Base-by-base conservation (phyloP, 495 filamentous ascomycete genomes). In the Hyaloscypha hepaticicola region DNA sequence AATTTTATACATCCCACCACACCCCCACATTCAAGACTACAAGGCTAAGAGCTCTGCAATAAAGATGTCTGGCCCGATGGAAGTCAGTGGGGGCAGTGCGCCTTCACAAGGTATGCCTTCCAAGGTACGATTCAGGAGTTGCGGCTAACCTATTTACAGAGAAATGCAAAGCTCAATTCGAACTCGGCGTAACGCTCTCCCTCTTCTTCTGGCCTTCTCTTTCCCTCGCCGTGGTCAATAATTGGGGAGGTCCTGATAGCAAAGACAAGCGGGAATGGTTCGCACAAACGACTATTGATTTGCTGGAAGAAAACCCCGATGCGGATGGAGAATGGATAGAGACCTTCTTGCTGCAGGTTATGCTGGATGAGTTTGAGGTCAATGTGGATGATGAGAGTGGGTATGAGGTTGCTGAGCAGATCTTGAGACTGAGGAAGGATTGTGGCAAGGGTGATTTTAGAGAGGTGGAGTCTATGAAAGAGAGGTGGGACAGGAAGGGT, bases 231-330 rank as follows among this genome's bases (percentile, higher is more conserved):
- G 89, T 96, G n/a, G 83, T 87, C 70, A 90, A 89, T 70, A 80
- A 86, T 72, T 96, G 92, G 89, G 95, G 95, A 72, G 95, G 95
- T 0, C 83, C 90, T n/a, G 88, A 91, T 63, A 89, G 86, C 29
- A 70, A 77, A 56, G 92, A 94, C 76, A 98, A 98, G 78, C 89
- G 93, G 62, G 95, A 95, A 82, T 97, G 94, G 94, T 90, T 99
- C 70, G 93, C 90, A 56, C 93, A 93, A 71, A 87, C 88, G 19
- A 83, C 97, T 69, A 90, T 90, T 63, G 92, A 97, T 9, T 87
- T 97, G 71, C 84, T 97, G 57, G 73, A 75, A 0, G 82, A 85
- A 27, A 75, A 87, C 11, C 85, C 91, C 0, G 90, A 93, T 63
- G 91, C 89, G 29, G 90, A 96, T 68, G 79, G 82, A n/a, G 85